phyloP scores from a whole-genome alignment of 164 flowering plant genomes.

The Vitis vinifera region ASM3070453v1 NC_081823.1:256001-256500 shows the following conservation, averaged over 20 bases:
- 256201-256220: background rate
- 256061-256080: background rate
- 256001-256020: background rate
- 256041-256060: background rate
- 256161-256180: background rate
- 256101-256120: background rate
- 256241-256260: slow-evolving; percentile 1
- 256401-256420: too few relatives aligned
- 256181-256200: background rate
- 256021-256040: background rate
- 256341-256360: slow-evolving; percentile 5
- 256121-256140: background rate
- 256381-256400: too few relatives aligned
- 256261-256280: background rate
- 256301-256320: background rate
- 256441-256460: background rate
- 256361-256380: background rate
- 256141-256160: background rate
- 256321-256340: background rate
- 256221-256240: background rate
- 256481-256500: too few relatives aligned
- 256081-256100: background rate
- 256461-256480: too few relatives aligned
- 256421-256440: background rate
- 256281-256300: background rate